Base-by-base conservation (phyloP, 352 stramenopile species). In the Globisporangium nodosum region DNA sequence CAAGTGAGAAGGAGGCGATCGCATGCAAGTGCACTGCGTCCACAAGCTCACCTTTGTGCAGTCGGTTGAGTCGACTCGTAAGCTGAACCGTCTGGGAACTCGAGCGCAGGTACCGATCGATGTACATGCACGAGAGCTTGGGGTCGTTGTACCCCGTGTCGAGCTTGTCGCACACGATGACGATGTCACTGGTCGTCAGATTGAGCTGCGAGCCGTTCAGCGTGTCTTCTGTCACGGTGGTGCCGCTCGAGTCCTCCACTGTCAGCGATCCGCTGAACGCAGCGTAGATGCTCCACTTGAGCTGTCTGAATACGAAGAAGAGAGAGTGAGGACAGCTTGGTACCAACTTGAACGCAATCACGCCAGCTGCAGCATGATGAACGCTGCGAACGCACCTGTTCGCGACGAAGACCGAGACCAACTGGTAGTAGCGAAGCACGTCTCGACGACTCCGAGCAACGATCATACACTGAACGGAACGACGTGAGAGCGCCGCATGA, bases 101-200 rank as follows among this genome's bases (percentile, higher is more conserved):
- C 5, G 78, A 78, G 6, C 75, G 76, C 39, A 94, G 64, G 40
- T 85, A 81, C 12, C 85, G 80, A 59, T 94, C 85, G n/a, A 94
- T 81, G 58, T 91, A 94, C 81, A 94, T 92, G 24, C 73, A 81
- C 4, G 76, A 65, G 15, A 94, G 69, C 37, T 80, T 48, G 0
- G 85, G 82, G 43, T 94, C 82, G 52, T 90, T 94, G 71, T 90
- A 94, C 3, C 85, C 85, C 2, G 85, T 94, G 49, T 94, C 85
- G 7, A 94, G 78, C 53, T 94, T 94, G 54, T 94, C 85, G 68
- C 85, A 94, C 6, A 94, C 85, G 59, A 94, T 83, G 30, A 94
- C 76, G 16, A 92, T 64, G 50, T 92, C 81, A 33, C 78, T 88
- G 31, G 73, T 77, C 5, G 69, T 60, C 15, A 92, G 55, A 3